These are phyloP conservation scores for Pseudomassariella vexata DNA, from an alignment of 2,329 filamentous ascomycete species.

Conservation along the genomic window DNA sequence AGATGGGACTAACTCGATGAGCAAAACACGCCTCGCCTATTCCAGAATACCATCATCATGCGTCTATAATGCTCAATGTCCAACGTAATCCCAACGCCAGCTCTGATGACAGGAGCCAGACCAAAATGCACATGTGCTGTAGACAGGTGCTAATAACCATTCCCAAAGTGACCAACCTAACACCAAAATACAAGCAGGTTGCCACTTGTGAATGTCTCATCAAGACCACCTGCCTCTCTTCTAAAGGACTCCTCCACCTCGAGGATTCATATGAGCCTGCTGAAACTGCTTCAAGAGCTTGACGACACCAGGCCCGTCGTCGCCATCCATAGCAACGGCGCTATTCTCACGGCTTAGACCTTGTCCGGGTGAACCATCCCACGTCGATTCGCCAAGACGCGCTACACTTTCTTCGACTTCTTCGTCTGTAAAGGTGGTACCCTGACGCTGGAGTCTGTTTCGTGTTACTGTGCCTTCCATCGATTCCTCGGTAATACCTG, in stretches of 20 bases:
- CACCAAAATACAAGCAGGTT: no score
- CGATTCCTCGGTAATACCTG: conserved; percentile 50
- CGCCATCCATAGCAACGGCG: conserved; percentile 32
- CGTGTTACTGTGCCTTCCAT: conserved; percentile 38
- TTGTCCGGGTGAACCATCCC: conserved; percentile 51
- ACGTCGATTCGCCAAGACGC: conserved; percentile 51
- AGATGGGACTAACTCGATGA: no score
- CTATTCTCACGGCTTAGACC: conserved; percentile 48
- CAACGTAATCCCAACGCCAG: no score
- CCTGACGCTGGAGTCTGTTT: conserved; percentile 28
- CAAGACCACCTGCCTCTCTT: no score
- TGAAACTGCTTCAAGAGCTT: conserved; percentile 54
- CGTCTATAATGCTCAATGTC: no score
- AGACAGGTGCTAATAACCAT: no score
- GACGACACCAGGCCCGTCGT: conserved; percentile 48
- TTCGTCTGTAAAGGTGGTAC: conserved; percentile 49
- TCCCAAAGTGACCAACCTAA: no score
- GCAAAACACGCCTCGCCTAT: no score
- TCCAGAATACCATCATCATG: no score
- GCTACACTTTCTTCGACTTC: conserved; percentile 48
- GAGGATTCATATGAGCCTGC: conserved; percentile 46
- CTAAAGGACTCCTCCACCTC: conserved; percentile 33
- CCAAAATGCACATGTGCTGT: no score
- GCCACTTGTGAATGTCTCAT: no score
- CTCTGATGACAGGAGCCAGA: no score